These are phyloP conservation scores for Closterium sp. DNA, from an alignment of 139 green algal species.

Conservation along the genomic window DNA sequence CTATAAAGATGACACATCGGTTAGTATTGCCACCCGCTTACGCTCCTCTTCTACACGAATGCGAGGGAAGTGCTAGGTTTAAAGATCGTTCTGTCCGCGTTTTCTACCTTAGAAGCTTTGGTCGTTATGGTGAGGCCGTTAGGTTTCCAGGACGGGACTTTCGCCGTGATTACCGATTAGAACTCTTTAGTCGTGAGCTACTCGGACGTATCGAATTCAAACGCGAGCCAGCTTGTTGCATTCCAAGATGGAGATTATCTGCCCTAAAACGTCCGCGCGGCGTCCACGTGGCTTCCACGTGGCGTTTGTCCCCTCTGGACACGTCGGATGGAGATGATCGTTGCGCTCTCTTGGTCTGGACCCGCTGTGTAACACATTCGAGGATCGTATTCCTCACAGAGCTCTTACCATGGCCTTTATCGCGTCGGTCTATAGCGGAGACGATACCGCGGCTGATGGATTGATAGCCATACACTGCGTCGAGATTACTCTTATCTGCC, in stretches of 20 bases:
- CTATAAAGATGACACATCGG: not conserved
- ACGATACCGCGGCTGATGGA: too few species aligned
- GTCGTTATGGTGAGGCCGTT: not conserved
- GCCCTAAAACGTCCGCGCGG: not conserved
- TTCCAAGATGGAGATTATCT: not conserved
- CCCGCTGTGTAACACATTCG: not conserved
- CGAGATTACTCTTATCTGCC: too few species aligned
- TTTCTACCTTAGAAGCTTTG: not conserved
- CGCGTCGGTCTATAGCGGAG: too few species aligned
- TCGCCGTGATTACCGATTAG: too few species aligned
- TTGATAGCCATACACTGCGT: too few species aligned
- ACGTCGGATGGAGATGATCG: too few species aligned
- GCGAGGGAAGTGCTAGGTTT: too few species aligned
- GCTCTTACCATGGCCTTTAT: too few species aligned
- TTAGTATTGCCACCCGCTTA: not conserved
- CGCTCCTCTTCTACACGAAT: not conserved
- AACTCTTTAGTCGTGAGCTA: too few species aligned
- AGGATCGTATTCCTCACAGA: too few species aligned
- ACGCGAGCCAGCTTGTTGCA: not conserved
- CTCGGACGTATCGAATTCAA: not conserved
- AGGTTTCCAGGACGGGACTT: not conserved
- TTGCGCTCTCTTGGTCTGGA: not conserved
- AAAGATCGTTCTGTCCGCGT: not conserved
- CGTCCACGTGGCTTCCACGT: not conserved
- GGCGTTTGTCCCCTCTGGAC: not conserved